Conservation (phyloP, 305 asterid species). For the Solanum hybrid region DNA sequence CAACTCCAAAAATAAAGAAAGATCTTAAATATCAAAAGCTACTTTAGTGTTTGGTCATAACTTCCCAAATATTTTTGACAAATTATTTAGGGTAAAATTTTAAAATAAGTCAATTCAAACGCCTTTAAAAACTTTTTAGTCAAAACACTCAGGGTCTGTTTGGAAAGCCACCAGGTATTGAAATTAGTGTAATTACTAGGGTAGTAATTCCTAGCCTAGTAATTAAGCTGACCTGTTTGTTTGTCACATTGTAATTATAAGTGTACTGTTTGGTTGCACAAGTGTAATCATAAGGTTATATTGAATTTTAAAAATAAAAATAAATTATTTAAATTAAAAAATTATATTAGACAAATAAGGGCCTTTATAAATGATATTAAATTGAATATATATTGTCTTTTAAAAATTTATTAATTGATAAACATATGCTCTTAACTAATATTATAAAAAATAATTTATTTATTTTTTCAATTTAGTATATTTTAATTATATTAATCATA, state of each 20-base stretch:
- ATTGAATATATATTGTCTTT: neutral
- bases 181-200: no score
- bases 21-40: neutral
- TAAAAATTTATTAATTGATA: no score
- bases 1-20: neutral
- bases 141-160: neutral
- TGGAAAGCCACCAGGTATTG: neutral
- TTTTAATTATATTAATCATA: neutral
- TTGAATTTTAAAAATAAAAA: neutral
- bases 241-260: neutral
- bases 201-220: neutral
- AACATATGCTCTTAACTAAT: neutral
- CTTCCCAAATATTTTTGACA: neutral
- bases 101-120: neutral
- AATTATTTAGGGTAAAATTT: neutral
- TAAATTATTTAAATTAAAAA: no score
- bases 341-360: neutral
- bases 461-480: no score
- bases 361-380: neutral
- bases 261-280: neutral
- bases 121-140: no score
- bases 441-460: no score
- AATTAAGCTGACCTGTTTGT: no score
- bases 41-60: neutral
- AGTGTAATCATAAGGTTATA: neutral